phyloP scores from a whole-genome alignment of 345 rosid genomes.

The rapeseed (Brassica napus) region Da-Ae NC_063442.1:13035501-13036000 shows the following conservation, averaged over 20 bases:
- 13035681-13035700: constrained; percentile 74
- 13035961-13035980: neutral
- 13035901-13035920: neutral
- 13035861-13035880: neutral
- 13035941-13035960: constrained; percentile 8
- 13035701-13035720: constrained; percentile 35
- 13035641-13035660: constrained; percentile 59
- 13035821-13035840: neutral
- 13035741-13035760: neutral
- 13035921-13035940: neutral
- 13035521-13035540: constrained; percentile 76
- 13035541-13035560: constrained; percentile 81
- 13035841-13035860: neutral
- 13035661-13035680: constrained; percentile 63
- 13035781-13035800: too few species aligned
- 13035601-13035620: constrained; percentile 49
- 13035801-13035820: neutral
- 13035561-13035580: constrained; percentile 65
- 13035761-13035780: too few species aligned
- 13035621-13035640: constrained; percentile 64
- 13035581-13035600: constrained; percentile 64
- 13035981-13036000: too few species aligned
- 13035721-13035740: neutral
- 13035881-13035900: neutral
- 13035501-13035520: constrained; percentile 67